A percentile compares a stretch with the other conserved stretches of the same genome.
phyloP scores from a whole-genome alignment of 345 rosid genomes.

The Eucalyptus pumila region DNA sequence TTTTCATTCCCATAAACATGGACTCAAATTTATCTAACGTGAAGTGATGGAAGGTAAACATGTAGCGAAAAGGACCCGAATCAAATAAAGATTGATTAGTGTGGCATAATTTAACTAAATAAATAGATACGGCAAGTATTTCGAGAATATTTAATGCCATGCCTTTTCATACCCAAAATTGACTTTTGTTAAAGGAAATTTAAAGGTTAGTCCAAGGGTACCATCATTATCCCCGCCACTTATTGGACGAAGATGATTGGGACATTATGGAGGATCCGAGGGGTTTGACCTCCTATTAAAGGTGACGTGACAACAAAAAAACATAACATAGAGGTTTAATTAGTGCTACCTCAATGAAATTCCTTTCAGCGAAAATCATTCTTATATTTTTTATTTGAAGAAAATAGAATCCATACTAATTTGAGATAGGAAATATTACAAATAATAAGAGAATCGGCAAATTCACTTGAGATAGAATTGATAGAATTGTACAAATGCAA shows the following conservation, averaged over 20 bases:
- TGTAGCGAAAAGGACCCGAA: background rate
- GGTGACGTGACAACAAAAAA: background rate
- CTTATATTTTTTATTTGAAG: too few species aligned
- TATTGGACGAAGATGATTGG: background rate
- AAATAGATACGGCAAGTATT: background rate
- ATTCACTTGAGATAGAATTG: background rate
- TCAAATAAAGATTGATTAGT: background rate
- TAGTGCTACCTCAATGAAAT: background rate
- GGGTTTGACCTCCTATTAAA: background rate
- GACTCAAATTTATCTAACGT: background rate
- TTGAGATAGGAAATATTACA: too few species aligned
- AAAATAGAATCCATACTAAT: too few species aligned
- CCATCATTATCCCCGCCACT: background rate
- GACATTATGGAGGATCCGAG: background rate
- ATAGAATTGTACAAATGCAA: background rate
- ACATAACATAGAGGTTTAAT: background rate
- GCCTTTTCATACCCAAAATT: background rate
- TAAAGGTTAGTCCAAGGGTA: background rate
- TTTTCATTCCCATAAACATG: background rate
- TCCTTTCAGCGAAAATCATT: too few species aligned
- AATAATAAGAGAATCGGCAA: background rate
- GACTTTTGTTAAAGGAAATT: background rate
- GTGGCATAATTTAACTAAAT: background rate
- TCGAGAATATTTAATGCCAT: background rate
- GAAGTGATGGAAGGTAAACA: background rate